Percentiles rank a stretch among this genome's conserved stretches.
Evolutionary conservation across 2,329 filamentous ascomycete genomes (phyloP).

Genomic region (Rosellinia necatrix): DNA sequence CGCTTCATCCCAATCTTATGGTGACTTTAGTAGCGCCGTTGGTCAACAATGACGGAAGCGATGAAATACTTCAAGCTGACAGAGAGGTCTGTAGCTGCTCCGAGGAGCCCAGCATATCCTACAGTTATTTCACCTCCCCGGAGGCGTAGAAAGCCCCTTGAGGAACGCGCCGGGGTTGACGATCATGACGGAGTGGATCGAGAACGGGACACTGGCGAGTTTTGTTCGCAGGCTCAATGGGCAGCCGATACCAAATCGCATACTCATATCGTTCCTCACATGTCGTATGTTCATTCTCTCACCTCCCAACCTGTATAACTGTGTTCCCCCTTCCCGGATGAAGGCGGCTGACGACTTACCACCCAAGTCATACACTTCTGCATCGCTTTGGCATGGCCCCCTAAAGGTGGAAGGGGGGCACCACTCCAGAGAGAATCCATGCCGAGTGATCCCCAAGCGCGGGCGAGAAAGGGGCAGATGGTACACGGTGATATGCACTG

Average conservation of each 20-base stretch:
- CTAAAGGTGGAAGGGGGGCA: not conserved
- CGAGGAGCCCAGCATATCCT: not conserved
- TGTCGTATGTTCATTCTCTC: not conserved
- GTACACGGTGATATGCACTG: slow-evolving; percentile 1
- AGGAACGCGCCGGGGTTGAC: not conserved
- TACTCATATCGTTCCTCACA: not conserved
- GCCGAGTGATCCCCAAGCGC: not conserved
- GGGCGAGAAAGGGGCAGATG: not conserved
- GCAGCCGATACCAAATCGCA: not conserved
- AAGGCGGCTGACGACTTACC: not conserved
- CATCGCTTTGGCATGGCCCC: slow-evolving; percentile 1
- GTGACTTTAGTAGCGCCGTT: too few species aligned
- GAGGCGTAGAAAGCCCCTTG: not conserved
- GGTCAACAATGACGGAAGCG: too few species aligned
- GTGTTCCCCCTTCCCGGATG: too few species aligned
- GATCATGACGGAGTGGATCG: not conserved
- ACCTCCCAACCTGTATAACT: not conserved
- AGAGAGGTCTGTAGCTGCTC: too few species aligned
- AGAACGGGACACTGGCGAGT: not conserved
- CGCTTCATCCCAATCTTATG: too few species aligned
- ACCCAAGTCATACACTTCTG: not conserved
- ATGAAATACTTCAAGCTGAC: too few species aligned
- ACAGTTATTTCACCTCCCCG: not conserved
- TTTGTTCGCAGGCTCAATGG: not conserved
- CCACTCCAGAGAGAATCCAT: not conserved